Conservation (phyloP, 139 green algal species). For the Chlamydomonas sp. region DNA sequence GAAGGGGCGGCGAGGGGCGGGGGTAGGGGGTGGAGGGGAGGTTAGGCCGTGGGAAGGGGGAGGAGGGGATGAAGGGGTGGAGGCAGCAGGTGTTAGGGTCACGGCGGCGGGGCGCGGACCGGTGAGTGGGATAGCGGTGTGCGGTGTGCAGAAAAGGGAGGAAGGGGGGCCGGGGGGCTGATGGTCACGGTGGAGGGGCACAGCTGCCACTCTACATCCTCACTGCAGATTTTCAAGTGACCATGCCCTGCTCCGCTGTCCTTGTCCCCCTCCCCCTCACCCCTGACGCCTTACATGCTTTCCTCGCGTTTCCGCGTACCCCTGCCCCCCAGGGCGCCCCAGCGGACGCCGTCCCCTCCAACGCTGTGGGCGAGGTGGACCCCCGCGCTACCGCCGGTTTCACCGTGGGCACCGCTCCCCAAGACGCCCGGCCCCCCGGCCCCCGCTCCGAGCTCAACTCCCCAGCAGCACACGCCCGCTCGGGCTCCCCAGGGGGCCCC, state of each 20-base stretch:
- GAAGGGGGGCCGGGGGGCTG: too few species aligned
- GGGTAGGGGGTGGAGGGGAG: not conserved
- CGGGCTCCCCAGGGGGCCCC: not conserved
- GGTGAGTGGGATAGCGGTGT: too few species aligned
- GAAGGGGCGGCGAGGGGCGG: not conserved
- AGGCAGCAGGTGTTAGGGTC: too few species aligned
- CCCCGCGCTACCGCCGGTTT: constrained; percentile 38
- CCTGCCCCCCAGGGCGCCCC: not conserved
- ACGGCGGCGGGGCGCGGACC: too few species aligned
- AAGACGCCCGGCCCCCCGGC: constrained; percentile 33
- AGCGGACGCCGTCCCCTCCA: not conserved
- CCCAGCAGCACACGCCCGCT: not conserved
- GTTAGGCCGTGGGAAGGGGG: not conserved
- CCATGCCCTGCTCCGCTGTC: too few species aligned
- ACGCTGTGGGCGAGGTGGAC: constrained; percentile 56
- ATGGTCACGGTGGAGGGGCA: too few species aligned
- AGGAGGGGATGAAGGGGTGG: not conserved
- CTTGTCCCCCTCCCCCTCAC: too few species aligned
- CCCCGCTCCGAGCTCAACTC: not conserved
- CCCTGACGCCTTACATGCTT: too few species aligned
- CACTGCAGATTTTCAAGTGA: too few species aligned
- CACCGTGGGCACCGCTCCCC: constrained; percentile 46
- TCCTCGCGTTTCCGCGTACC: not conserved
- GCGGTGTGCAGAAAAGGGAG: too few species aligned
- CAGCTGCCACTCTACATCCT: too few species aligned